Conservation (phyloP, 2,329 filamentous ascomycete genomes). For the Hymenoscyphus linearis region DNA sequence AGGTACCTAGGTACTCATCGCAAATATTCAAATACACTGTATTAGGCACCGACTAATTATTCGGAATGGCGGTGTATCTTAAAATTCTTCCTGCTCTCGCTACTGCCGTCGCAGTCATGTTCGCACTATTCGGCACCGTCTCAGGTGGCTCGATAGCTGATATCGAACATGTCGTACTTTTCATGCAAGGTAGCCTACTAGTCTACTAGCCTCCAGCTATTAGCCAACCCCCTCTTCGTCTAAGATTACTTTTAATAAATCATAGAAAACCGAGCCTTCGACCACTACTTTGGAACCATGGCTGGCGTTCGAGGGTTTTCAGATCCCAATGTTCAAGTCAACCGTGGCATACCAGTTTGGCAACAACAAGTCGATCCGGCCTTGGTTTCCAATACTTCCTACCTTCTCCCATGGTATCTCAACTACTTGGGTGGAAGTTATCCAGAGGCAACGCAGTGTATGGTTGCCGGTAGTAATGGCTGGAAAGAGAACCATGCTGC, state of each 20-base stretch:
- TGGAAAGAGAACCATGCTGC: slow-evolving; percentile 6
- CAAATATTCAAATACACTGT: too few species aligned
- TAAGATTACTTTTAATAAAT: background rate
- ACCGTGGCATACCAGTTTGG: slow-evolving; percentile 27
- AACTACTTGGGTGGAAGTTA: slow-evolving; percentile 49
- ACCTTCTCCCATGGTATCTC: slow-evolving; percentile 48
- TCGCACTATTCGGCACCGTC: slow-evolving; percentile 14
- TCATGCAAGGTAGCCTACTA: slow-evolving; percentile 44
- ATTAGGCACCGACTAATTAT: too few species aligned
- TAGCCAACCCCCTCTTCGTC: too few species aligned
- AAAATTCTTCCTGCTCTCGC: slow-evolving; percentile 11
- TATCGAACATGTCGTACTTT: slow-evolving; percentile 52
- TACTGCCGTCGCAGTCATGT: slow-evolving; percentile 16
- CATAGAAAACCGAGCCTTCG: slow-evolving; percentile 22
- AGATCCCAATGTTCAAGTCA: slow-evolving; percentile 50
- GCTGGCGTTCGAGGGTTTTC: slow-evolving; percentile 49
- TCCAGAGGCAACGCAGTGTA: slow-evolving; percentile 48
- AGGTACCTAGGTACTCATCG: too few species aligned
- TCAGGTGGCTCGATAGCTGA: slow-evolving; percentile 39
- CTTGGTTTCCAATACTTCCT: slow-evolving; percentile 36
- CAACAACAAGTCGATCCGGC: slow-evolving; percentile 19
- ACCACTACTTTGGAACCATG: slow-evolving; percentile 48
- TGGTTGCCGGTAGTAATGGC: slow-evolving; percentile 37
- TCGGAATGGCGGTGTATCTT: slow-evolving; percentile 15
- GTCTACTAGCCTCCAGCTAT: too few species aligned